phyloP scores from a whole-genome alignment of 2,329 filamentous ascomycete species.

The Mollisia scopiformis region DNA sequence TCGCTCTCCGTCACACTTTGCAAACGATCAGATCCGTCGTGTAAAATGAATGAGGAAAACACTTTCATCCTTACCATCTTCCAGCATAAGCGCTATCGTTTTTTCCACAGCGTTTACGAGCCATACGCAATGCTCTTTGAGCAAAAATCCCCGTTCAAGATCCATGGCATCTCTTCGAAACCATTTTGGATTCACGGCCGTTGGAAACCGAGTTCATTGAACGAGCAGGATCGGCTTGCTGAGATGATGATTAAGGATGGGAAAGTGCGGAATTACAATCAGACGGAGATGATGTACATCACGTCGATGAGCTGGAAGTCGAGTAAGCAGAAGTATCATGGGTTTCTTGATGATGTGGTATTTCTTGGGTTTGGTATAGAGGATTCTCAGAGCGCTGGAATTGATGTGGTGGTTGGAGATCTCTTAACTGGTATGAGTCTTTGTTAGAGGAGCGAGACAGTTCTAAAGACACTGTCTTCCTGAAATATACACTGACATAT shows the following conservation, averaged over 20 bases:
- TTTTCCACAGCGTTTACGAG: slow-evolving; percentile 55
- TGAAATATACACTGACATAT: too few relatives aligned
- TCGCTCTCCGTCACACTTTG: slow-evolving; percentile 59
- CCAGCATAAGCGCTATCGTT: slow-evolving; percentile 55
- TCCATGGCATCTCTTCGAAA: slow-evolving; percentile 51
- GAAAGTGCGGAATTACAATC: slow-evolving; percentile 23
- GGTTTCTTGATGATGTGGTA: slow-evolving; percentile 57
- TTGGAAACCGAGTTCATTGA: slow-evolving; percentile 38
- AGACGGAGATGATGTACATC: slow-evolving; percentile 59
- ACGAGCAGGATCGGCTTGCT: slow-evolving; percentile 34
- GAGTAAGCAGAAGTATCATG: slow-evolving; percentile 51
- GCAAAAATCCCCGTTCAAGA: slow-evolving; percentile 49
- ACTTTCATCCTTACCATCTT: slow-evolving; percentile 58
- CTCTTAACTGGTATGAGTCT: slow-evolving; percentile 46
- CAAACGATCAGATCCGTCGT: slow-evolving; percentile 47
- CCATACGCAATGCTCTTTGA: slow-evolving; percentile 57
- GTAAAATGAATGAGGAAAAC: slow-evolving; percentile 45
- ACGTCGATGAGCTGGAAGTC: slow-evolving; percentile 59
- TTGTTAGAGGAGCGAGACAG: too few relatives aligned
- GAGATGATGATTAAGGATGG: background rate
- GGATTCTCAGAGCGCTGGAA: slow-evolving; percentile 49
- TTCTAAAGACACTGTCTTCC: too few relatives aligned
- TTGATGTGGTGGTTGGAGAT: slow-evolving; percentile 55
- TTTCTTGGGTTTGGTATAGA: slow-evolving; percentile 60
- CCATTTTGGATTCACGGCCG: slow-evolving; percentile 54